phyloP scores from a whole-genome alignment of 441 rosid species.

The Euphorbia corollata region DNA sequence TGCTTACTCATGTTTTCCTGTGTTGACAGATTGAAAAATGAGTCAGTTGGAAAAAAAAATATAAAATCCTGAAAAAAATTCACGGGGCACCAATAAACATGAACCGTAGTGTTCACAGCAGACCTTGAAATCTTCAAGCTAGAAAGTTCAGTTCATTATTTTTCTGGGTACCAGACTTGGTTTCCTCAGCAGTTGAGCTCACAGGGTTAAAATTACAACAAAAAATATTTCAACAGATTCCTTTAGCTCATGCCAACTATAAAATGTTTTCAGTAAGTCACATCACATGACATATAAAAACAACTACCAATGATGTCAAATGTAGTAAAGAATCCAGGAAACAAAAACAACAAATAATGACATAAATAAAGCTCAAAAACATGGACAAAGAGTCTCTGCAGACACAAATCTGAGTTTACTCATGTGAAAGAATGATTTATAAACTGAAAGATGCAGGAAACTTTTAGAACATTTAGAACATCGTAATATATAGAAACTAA shows the following conservation, averaged over 20 bases:
- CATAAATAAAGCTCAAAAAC: not conserved
- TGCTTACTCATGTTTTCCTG: conserved; percentile 40
- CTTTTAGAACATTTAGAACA: not conserved
- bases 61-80: conserved; percentile 8
- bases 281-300: not conserved
- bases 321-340: conserved; percentile 14
- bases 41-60: not conserved
- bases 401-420: not conserved
- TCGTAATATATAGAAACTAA: too few relatives aligned
- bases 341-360: not conserved
- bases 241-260: conserved; percentile 3
- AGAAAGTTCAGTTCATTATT: conserved; percentile 35
- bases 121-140: conserved; percentile 47
- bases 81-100: conserved; percentile 8
- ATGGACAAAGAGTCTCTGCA: not conserved
- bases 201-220: conserved; percentile 37
- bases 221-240: conserved; percentile 22
- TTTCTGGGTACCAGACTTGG: conserved; percentile 20
- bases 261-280: not conserved
- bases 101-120: conserved; percentile 11
- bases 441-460: not conserved
- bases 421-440: not conserved
- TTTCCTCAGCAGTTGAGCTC: conserved; percentile 33
- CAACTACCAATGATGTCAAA: not conserved
- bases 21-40: conserved; percentile 21